Evolutionary conservation across 768 basidiomycete genomes (phyloP).

Genomic region (Pilatotrama ljubarskyi): DNA sequence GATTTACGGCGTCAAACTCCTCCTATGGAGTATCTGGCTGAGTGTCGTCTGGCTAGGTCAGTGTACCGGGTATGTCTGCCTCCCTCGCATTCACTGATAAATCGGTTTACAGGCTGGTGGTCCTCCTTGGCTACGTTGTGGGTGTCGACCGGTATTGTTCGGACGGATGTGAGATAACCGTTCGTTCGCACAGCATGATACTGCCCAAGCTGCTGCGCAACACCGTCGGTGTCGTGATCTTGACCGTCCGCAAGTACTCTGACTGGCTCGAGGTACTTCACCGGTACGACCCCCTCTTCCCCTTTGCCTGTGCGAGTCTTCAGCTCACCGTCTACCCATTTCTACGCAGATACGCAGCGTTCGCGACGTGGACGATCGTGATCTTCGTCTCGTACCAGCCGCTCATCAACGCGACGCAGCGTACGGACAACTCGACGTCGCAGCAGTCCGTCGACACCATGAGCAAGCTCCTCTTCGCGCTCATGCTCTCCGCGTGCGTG

Average conservation of each 20-base stretch:
- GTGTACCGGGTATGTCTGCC: slow-evolving; percentile 17
- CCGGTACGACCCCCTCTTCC: slow-evolving; percentile 39
- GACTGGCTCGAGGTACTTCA: slow-evolving; percentile 73
- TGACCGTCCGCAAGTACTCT: slow-evolving; percentile 71
- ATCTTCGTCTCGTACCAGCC: slow-evolving; percentile 77
- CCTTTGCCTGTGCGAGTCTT: neutral
- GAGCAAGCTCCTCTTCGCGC: slow-evolving; percentile 69
- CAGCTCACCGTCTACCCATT: no score
- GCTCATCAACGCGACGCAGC: slow-evolving; percentile 52
- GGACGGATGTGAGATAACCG: neutral
- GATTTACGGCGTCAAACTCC: slow-evolving; percentile 59
- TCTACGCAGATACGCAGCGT: slow-evolving; percentile 55
- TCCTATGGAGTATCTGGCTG: slow-evolving; percentile 89
- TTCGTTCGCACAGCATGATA: slow-evolving; percentile 30
- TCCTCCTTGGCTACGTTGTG: slow-evolving; percentile 64
- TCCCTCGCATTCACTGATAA: neutral
- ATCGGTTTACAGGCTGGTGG: slow-evolving; percentile 65
- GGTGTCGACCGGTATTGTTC: slow-evolving; percentile 27
- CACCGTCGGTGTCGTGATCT: slow-evolving; percentile 74
- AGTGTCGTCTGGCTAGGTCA: slow-evolving; percentile 74
- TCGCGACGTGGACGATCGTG: slow-evolving; percentile 64
- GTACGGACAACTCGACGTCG: slow-evolving; percentile 24
- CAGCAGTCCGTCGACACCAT: slow-evolving; percentile 42
- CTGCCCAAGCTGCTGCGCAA: slow-evolving; percentile 53
- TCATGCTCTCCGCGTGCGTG: slow-evolving; percentile 66